phyloP scores from a whole-genome alignment of 2,329 filamentous ascomycete species.

The Verticillium albo-atrum region DNA sequence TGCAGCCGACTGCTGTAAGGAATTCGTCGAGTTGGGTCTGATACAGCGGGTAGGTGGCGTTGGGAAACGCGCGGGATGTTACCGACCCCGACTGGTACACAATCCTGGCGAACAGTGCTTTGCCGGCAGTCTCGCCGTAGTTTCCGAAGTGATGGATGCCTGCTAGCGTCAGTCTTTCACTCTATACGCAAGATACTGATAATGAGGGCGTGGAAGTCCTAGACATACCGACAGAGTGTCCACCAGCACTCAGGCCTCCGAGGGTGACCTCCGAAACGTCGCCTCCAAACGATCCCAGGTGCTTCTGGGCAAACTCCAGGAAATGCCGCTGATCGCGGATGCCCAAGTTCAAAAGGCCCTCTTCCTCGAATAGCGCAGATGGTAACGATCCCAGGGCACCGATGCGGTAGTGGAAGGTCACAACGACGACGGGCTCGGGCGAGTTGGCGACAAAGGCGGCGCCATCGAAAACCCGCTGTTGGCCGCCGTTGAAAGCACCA shows the following conservation, averaged over 20 bases:
- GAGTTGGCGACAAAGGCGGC: slow-evolving; percentile 18
- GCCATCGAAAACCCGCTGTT: slow-evolving; percentile 4
- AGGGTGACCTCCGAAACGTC: slow-evolving; percentile 47
- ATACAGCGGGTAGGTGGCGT: slow-evolving; percentile 27
- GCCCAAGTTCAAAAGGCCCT: slow-evolving; percentile 44
- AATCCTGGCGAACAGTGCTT: slow-evolving; percentile 25
- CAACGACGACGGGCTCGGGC: slow-evolving; percentile 17
- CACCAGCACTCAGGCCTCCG: slow-evolving; percentile 50
- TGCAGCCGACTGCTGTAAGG: slow-evolving; percentile 21
- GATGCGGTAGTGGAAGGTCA: slow-evolving; percentile 22
- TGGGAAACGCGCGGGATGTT: slow-evolving; percentile 30
- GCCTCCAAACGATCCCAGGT: slow-evolving; percentile 50
- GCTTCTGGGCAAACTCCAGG: slow-evolving; percentile 46
- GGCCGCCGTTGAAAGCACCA: slow-evolving; percentile 2
- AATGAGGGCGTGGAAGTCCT: slow-evolving; percentile 26
- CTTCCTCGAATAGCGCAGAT: slow-evolving; percentile 30
- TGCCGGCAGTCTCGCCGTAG: slow-evolving; percentile 24
- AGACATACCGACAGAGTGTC: slow-evolving; percentile 29
- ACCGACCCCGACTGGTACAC: slow-evolving; percentile 32
- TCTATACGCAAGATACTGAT: slow-evolving; percentile 15
- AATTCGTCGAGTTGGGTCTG: slow-evolving; percentile 25
- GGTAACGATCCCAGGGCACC: slow-evolving; percentile 35
- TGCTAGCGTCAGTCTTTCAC: slow-evolving; percentile 9
- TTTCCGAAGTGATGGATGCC: slow-evolving; percentile 32
- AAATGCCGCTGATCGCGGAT: slow-evolving; percentile 48